Conservation (phyloP, 768 basidiomycete species). For the Suillus discolor region DNA sequence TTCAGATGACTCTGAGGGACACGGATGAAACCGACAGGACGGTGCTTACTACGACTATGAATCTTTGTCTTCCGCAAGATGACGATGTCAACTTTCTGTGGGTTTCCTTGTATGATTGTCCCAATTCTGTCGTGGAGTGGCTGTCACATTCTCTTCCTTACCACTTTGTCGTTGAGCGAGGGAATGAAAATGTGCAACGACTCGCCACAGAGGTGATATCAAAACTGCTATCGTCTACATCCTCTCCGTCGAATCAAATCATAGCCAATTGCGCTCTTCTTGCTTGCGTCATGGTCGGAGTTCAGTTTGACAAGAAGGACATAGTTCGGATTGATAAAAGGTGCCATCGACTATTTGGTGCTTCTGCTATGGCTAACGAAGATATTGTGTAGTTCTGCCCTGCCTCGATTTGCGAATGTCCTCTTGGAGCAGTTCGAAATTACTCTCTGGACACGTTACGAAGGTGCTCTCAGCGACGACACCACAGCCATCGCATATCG, state of each 20-base stretch:
- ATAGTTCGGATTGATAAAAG: not conserved
- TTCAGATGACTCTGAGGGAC: fast-evolving
- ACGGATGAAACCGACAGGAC: fast-evolving
- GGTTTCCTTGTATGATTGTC: not conserved
- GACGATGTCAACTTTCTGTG: not conserved
- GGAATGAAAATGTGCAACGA: not conserved
- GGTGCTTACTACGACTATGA: not conserved
- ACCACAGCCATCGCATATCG: not conserved
- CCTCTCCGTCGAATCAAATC: not conserved
- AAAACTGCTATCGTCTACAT: not conserved
- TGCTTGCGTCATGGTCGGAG: not conserved
- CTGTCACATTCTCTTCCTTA: not conserved
- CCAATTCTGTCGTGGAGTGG: not conserved
- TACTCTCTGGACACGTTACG: not conserved
- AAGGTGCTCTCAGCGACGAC: not conserved
- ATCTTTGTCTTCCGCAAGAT: not conserved
- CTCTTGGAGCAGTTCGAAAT: not conserved
- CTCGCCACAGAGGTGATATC: not conserved
- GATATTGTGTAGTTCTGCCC: not conserved
- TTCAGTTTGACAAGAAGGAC: not conserved
- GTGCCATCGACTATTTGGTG: not conserved
- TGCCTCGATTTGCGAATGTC: not conserved
- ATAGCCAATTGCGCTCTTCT: not conserved
- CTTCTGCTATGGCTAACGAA: not conserved
- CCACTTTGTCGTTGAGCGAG: not conserved